These are phyloP conservation scores for Coccomyxa subellipsoidea DNA, from an alignment of 163 green algal species.

Conservation along the genomic window DNA sequence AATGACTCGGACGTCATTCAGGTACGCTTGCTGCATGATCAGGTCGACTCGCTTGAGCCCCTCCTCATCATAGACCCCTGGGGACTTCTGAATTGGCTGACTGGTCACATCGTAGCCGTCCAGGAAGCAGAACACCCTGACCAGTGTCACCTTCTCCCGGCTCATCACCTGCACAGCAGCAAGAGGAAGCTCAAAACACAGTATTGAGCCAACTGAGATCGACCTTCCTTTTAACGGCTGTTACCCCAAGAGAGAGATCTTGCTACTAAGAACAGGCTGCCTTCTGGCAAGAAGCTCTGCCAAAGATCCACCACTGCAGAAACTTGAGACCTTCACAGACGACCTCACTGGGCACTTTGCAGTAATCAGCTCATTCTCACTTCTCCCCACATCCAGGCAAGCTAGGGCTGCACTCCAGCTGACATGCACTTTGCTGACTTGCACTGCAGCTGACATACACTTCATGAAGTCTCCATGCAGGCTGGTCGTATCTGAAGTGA, in stretches of 20 bases:
- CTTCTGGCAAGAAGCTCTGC: background rate
- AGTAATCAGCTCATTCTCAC: no score
- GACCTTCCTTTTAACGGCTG: background rate
- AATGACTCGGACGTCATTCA: constrained; percentile 18
- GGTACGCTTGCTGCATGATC: background rate
- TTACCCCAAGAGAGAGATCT: background rate
- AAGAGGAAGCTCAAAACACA: background rate
- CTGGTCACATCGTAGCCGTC: background rate
- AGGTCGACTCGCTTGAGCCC: constrained; percentile 16
- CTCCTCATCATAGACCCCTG: constrained; percentile 9
- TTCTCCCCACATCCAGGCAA: no score
- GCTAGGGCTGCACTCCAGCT: no score
- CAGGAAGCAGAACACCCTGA: background rate
- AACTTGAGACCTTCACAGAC: no score
- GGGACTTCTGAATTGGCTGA: background rate
- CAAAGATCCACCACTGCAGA: no score
- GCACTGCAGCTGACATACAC: no score
- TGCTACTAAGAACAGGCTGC: background rate
- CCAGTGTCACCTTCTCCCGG: background rate
- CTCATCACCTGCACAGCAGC: background rate
- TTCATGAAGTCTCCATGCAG: no score
- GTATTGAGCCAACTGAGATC: background rate
- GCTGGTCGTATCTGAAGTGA: no score
- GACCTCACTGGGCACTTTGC: no score
- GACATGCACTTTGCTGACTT: no score